Percentiles rank a stretch among this genome's conserved stretches.
Conservation (phyloP, 2,329 filamentous ascomycete genomes). For the Shiraia sp. region DNA sequence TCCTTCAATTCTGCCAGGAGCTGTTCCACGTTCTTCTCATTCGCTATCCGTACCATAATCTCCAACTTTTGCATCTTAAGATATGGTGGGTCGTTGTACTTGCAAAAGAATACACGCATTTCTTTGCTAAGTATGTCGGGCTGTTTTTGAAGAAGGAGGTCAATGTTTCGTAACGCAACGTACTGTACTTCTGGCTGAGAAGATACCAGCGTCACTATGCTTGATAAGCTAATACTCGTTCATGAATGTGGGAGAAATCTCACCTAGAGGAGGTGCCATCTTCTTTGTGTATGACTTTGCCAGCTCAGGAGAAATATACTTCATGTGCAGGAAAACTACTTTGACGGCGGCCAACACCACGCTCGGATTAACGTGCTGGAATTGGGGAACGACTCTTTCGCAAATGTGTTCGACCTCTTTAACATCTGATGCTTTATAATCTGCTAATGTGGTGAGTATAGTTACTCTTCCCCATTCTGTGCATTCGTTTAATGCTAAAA, state of each 20-base stretch:
- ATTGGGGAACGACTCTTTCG: constrained; percentile 92
- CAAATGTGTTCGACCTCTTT: constrained; percentile 99
- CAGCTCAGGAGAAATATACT: constrained; percentile 74
- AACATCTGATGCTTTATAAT: constrained; percentile 82
- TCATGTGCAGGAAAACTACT: constrained; percentile 97
- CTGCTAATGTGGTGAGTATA: constrained; percentile 84
- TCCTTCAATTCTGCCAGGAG: constrained; percentile 93
- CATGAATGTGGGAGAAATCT: constrained; percentile 28
- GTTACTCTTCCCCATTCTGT: constrained; percentile 98
- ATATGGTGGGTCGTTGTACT: constrained; percentile 98
- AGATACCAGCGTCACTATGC: constrained; percentile 85
- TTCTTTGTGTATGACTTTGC: constrained; percentile 91
- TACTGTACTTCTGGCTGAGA: constrained; percentile 98
- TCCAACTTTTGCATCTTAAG: constrained; percentile 97
- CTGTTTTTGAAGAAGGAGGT: constrained; percentile 91
- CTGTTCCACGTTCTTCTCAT: constrained; percentile 95
- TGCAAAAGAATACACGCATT: constrained; percentile 98
- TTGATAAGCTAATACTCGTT: constrained; percentile 29
- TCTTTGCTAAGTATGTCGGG: constrained; percentile 97
- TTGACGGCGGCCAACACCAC: constrained; percentile 98
- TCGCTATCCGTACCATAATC: constrained; percentile 99
- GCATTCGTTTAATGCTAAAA: constrained; percentile 96
- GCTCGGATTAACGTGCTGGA: constrained; percentile 97
- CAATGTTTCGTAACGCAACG: constrained; percentile 93
- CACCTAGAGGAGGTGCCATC: constrained; percentile 94